Base-by-base conservation (phyloP, 106 monocot genomes). In the Dendrobium officinale region DNA sequence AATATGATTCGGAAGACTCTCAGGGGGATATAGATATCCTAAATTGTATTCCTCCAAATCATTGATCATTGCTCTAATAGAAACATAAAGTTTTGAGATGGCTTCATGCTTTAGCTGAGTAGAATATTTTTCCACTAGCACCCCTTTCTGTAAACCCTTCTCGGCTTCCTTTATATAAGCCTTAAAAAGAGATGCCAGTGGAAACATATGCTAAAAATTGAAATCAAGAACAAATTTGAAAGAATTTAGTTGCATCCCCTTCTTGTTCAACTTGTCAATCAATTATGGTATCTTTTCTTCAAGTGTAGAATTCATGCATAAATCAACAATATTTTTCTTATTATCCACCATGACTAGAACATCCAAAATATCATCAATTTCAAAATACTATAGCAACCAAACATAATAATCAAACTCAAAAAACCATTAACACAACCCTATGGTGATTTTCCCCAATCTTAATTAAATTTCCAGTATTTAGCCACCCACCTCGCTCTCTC, bases 401-500 rank as follows among this genome's bases (percentile, higher is more conserved):
- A 78, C 27, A 56, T 19, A 44, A 3, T 40, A 22, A 58, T 10
- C 78, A 78, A 19, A 15, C 58, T 16, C 78, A 78, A 27, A 26
- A 78, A 58, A 33, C 8, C 15, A 78, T 7, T 9, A 78, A 40
- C 13, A 37, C 56, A 4, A 78, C 17, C 31, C 2, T 13, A 56
- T 51, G 55, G 3, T 55, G 37, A 55, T 27, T 27, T 27, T 27
- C 18, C 49, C 75, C 48, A 58, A 37, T 26, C 6, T 31, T 31
- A 20, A 78, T 37, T 40, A 51, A 24, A 8, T 11, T 56, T 4
- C 17, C 16, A 78, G 31, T 78, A 33, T 24, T 2, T 41, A 17
- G 78, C 78, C 54, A 78, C 5, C 31, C 20, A 8, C 78, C 54
- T 55, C 55, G 78, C 78, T 19, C 78, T 78, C 78, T 78, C 56